Conservation (phyloP, 257 asterid genomes). For the Plectranthus barbatus region DNA sequence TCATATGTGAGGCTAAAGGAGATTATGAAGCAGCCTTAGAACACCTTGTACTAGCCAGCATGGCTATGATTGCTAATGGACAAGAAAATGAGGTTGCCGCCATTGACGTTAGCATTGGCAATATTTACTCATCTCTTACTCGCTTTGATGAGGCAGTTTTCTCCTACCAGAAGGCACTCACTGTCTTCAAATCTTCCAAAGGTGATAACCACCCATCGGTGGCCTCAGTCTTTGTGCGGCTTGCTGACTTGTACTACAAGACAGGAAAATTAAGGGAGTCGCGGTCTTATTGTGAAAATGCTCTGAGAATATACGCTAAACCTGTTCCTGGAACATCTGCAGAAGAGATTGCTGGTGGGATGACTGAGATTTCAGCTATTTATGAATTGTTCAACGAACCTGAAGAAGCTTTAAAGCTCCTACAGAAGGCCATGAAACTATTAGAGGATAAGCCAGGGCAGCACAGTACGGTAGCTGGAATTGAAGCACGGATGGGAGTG, state of each 20-base stretch:
- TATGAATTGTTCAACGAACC: constrained; percentile 90
- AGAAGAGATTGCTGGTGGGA: constrained; percentile 91
- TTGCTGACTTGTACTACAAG: constrained; percentile 84
- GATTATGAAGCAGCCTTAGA: constrained; percentile 91
- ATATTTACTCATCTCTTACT: constrained; percentile 77
- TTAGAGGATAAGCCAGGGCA: constrained; percentile 96
- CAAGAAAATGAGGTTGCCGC: constrained; percentile 94
- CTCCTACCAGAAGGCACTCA: constrained; percentile 97
- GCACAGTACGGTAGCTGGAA: constrained; percentile 92
- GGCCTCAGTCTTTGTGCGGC: constrained; percentile 91
- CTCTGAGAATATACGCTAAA: constrained; percentile 74
- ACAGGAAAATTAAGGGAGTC: constrained; percentile 94
- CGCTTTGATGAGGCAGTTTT: constrained; percentile 96
- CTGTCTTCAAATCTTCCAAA: constrained; percentile 92
- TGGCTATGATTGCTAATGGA: constrained; percentile 97
- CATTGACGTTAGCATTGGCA: constrained; percentile 91
- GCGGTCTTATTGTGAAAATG: constrained; percentile 87
- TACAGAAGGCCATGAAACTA: constrained; percentile 79
- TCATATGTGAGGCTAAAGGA: constrained; percentile 91
- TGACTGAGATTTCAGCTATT: constrained; percentile 88
- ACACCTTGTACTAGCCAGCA: constrained; percentile 96
- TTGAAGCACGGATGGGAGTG: constrained; percentile 92
- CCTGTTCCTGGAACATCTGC: constrained; percentile 85
- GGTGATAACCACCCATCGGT: constrained; percentile 94
- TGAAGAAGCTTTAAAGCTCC: constrained; percentile 84